Conservation (phyloP, 306 rosid genomes). For the Adenanthera pavonina region DNA sequence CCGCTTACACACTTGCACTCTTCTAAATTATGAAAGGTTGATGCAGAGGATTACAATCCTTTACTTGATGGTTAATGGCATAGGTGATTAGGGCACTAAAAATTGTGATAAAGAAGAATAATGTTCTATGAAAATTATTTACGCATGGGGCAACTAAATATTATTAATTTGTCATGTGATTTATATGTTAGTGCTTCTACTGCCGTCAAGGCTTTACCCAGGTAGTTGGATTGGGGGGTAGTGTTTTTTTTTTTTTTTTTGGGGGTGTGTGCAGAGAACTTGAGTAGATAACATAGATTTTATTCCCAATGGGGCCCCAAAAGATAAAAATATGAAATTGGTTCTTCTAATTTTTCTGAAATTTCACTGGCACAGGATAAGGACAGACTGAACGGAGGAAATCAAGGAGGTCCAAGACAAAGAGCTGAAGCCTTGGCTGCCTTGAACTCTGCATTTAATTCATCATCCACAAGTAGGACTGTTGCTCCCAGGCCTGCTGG, state of each 20-base stretch:
- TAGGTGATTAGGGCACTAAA: not conserved
- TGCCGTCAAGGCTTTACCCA: not conserved
- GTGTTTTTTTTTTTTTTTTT: no score
- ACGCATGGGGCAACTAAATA: not conserved
- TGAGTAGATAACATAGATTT: not conserved
- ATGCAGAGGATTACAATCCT: not conserved
- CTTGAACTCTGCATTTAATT: constrained; percentile 78
- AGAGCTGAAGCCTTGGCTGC: constrained; percentile 99
- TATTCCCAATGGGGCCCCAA: not conserved
- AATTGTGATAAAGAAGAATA: not conserved
- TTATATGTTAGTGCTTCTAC: constrained; percentile 3
- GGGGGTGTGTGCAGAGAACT: not conserved
- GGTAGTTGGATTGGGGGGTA: not conserved
- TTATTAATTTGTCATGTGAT: not conserved
- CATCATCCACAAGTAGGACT: constrained; percentile 58
- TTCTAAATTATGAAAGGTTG: not conserved
- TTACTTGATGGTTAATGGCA: constrained; percentile 6
- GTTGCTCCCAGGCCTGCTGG: constrained; percentile 59
- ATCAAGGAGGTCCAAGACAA: constrained; percentile 89
- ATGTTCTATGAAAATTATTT: not conserved
- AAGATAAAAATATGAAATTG: not conserved
- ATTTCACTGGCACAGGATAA: constrained; percentile 64
- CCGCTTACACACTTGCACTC: not conserved
- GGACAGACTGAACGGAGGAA: constrained; percentile 72
- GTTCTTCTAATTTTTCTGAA: constrained; percentile 28